phyloP scores from a whole-genome alignment of 164 flowering plant genomes.

The Magnolia sinica region DNA sequence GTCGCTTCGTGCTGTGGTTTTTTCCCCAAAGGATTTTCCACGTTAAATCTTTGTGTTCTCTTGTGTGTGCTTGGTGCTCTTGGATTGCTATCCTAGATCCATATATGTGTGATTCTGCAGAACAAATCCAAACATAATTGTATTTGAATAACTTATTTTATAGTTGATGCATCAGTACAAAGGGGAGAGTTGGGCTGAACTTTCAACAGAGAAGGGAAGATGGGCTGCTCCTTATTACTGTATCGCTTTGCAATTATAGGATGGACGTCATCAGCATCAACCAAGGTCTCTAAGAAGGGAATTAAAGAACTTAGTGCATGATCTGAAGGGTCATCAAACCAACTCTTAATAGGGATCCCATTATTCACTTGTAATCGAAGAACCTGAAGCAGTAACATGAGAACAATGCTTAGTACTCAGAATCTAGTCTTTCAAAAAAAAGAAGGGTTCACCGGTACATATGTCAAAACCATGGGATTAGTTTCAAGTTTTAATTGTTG shows the following conservation, averaged over 20 bases:
- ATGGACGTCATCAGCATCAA: conserved; percentile 82
- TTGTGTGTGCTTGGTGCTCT: too few relatives aligned
- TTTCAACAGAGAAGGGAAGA: conserved; percentile 20
- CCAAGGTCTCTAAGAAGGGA: conserved; percentile 72
- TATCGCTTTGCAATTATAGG: conserved; percentile 85
- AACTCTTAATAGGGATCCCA: conserved; percentile 89
- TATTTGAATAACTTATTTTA: conserved; percentile 21
- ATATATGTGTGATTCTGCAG: too few relatives aligned
- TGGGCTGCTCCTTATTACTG: conserved; percentile 54
- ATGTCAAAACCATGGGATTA: too few relatives aligned
- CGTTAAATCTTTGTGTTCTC: too few relatives aligned
- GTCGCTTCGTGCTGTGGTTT: too few relatives aligned
- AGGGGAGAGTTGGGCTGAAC: neutral
- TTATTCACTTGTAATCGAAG: conserved; percentile 88
- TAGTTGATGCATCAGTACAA: conserved; percentile 6
- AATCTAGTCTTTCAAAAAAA: too few relatives aligned
- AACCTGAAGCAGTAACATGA: conserved; percentile 56
- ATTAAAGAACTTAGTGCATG: conserved; percentile 57
- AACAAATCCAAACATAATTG: neutral
- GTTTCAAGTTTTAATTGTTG: too few relatives aligned
- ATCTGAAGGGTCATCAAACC: conserved; percentile 85
- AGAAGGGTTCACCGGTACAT: too few relatives aligned
- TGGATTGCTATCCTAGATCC: too few relatives aligned
- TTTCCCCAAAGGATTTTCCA: too few relatives aligned
- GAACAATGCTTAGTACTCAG: neutral